phyloP scores from a whole-genome alignment of 164 flowering plant genomes.

The Cinnamomum chago region DNA sequence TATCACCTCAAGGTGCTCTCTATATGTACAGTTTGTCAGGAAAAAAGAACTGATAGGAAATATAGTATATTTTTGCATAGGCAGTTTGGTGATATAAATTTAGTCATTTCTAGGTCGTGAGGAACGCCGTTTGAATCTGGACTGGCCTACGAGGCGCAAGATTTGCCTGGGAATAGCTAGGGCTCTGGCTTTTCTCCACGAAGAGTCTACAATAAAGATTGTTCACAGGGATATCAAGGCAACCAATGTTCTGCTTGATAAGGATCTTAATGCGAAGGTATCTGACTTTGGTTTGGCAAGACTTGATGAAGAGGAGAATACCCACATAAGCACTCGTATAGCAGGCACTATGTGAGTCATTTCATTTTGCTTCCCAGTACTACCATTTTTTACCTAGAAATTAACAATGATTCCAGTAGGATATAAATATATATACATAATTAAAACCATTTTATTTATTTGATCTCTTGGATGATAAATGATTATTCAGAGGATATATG shows the following conservation, averaged over 20 bases:
- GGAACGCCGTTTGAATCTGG: slow-evolving; percentile 28
- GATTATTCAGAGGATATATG: slow-evolving; percentile 74
- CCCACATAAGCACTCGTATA: slow-evolving; percentile 61
- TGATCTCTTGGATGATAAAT: not conserved
- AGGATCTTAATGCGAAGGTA: slow-evolving; percentile 50
- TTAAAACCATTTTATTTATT: not conserved
- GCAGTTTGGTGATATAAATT: not conserved
- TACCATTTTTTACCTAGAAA: not conserved
- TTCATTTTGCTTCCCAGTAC: not conserved
- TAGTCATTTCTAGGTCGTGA: slow-evolving; percentile 28
- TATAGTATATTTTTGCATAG: not conserved
- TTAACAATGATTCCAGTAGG: too few species aligned
- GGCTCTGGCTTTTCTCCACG: slow-evolving; percentile 61
- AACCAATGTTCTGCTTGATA: slow-evolving; percentile 57
- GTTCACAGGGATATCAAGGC: slow-evolving; percentile 73
- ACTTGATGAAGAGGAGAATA: slow-evolving; percentile 57
- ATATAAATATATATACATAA: too few species aligned
- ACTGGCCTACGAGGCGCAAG: slow-evolving; percentile 57
- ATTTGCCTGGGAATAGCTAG: slow-evolving; percentile 58
- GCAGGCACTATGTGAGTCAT: slow-evolving; percentile 59
- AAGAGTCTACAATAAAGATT: slow-evolving; percentile 61
- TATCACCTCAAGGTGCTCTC: not conserved
- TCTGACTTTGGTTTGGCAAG: slow-evolving; percentile 72
- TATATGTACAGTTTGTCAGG: not conserved
- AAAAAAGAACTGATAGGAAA: too few species aligned